Conservation (phyloP, 495 filamentous ascomycete genomes). For the Entonaema liquescens region DNA sequence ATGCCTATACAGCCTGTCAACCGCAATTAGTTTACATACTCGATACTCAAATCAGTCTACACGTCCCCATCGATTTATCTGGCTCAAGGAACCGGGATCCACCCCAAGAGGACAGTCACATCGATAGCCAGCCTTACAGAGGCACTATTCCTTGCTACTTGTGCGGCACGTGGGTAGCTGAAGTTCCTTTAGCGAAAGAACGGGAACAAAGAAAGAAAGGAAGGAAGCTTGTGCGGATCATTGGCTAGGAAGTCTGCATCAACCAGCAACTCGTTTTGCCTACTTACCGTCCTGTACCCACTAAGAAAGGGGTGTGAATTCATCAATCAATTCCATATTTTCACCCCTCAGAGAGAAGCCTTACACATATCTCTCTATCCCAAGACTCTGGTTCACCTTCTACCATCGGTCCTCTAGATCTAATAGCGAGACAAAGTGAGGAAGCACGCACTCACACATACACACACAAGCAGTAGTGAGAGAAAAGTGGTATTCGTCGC, state of each 20-base stretch:
- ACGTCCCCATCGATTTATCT: slow-evolving; percentile 2
- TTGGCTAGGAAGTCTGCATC: slow-evolving; percentile 34
- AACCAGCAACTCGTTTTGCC: slow-evolving; percentile 32
- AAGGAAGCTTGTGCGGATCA: slow-evolving; percentile 31
- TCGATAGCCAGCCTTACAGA: slow-evolving; percentile 14
- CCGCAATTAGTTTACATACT: slow-evolving; percentile 2
- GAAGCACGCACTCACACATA: slow-evolving; percentile 24
- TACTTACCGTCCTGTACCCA: slow-evolving; percentile 23
- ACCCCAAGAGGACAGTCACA: slow-evolving; percentile 11
- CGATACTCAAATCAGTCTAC: not conserved
- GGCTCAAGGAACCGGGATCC: slow-evolving; percentile 1
- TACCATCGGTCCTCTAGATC: slow-evolving; percentile 19
- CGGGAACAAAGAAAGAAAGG: slow-evolving; percentile 39
- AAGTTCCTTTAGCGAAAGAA: slow-evolving; percentile 25
- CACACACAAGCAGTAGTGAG: slow-evolving; percentile 20
- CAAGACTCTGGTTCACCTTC: slow-evolving; percentile 30
- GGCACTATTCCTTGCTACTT: slow-evolving; percentile 20
- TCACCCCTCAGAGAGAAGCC: slow-evolving; percentile 31
- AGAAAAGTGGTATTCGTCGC: slow-evolving; percentile 20
- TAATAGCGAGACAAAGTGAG: slow-evolving; percentile 21
- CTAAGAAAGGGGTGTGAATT: slow-evolving; percentile 42
- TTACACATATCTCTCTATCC: slow-evolving; percentile 33
- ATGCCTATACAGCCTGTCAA: slow-evolving; percentile 10
- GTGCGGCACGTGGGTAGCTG: slow-evolving; percentile 19
- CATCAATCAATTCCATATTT: slow-evolving; percentile 35